phyloP scores from a whole-genome alignment of 2,329 filamentous ascomycete genomes.

The Cyphellophora europaea region DNA sequence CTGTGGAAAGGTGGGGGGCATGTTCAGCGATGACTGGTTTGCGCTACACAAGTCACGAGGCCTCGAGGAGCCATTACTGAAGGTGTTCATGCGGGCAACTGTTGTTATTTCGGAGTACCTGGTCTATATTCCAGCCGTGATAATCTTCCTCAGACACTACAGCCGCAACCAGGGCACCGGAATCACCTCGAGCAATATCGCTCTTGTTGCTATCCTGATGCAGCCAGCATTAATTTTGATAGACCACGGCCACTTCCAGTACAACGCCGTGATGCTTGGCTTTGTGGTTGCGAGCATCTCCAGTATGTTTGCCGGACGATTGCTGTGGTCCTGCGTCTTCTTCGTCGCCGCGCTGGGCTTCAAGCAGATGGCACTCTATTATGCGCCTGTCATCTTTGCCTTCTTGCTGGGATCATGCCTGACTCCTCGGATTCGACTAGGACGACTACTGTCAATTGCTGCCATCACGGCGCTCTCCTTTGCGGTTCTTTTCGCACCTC shows the following conservation, averaged over 20 bases:
- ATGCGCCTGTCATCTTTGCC: slow-evolving; percentile 84
- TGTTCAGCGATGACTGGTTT: slow-evolving; percentile 81
- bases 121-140: slow-evolving; percentile 72
- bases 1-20: slow-evolving; percentile 72
- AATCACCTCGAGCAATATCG: slow-evolving; percentile 73
- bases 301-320: slow-evolving; percentile 74
- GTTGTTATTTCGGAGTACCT: slow-evolving; percentile 88
- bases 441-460: slow-evolving; percentile 65
- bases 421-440: slow-evolving; percentile 59
- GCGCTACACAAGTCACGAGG: slow-evolving; percentile 74
- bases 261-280: slow-evolving; percentile 97
- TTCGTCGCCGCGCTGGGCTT: slow-evolving; percentile 92
- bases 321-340: slow-evolving; percentile 83
- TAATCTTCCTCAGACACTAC: slow-evolving; percentile 77
- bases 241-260: slow-evolving; percentile 94
- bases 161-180: slow-evolving; percentile 67
- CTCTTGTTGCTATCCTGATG: slow-evolving; percentile 82
- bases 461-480: slow-evolving; percentile 66
- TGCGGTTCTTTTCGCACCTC: slow-evolving; percentile 62
- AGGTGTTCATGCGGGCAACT: slow-evolving; percentile 92
- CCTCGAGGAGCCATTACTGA: slow-evolving; percentile 66
- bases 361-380: slow-evolving; percentile 99
- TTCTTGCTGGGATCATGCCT: slow-evolving; percentile 82
- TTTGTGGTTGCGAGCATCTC: slow-evolving; percentile 79
- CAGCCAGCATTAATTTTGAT: slow-evolving; percentile 85